A percentile compares a stretch with the other conserved stretches of the same genome.
phyloP scores from a whole-genome alignment of 495 filamentous ascomycete genomes.

The Apiosordaria backusii region DNA sequence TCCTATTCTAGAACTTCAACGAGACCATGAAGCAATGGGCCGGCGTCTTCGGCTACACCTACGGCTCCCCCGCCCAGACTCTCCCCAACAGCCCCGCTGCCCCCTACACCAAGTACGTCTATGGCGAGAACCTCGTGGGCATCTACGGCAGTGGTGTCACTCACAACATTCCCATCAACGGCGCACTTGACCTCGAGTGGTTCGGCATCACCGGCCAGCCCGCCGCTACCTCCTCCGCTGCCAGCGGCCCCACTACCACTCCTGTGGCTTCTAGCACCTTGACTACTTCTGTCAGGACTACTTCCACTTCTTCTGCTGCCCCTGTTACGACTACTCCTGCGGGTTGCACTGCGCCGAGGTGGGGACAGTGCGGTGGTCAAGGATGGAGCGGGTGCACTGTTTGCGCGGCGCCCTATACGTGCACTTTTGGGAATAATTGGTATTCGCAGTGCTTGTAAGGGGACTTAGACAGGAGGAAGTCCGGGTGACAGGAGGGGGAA shows the following conservation, averaged over 20 bases:
- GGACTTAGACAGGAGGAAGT: neutral
- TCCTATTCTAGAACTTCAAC: constrained; percentile 35
- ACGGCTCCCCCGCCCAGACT: constrained; percentile 31
- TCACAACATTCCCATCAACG: constrained; percentile 33
- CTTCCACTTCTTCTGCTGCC: constrained; percentile 27
- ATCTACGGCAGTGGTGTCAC: constrained; percentile 33
- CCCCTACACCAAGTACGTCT: constrained; percentile 44
- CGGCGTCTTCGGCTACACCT: constrained; percentile 42
- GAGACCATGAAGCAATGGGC: constrained; percentile 55
- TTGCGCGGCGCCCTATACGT: constrained; percentile 34
- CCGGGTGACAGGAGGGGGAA: neutral
- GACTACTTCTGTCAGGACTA: constrained; percentile 7
- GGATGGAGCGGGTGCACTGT: constrained; percentile 40
- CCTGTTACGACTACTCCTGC: constrained; percentile 28
- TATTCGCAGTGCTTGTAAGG: constrained; percentile 35
- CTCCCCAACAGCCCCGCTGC: constrained; percentile 29
- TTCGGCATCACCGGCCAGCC: constrained; percentile 29
- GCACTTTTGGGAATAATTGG: constrained; percentile 31
- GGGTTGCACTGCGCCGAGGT: constrained; percentile 27
- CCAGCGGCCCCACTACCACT: neutral
- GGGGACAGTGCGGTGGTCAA: constrained; percentile 47
- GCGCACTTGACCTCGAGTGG: constrained; percentile 33
- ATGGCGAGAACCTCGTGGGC: constrained; percentile 44
- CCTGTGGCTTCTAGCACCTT: constrained; percentile 6
- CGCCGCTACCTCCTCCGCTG: neutral